Conservation (phyloP, 345 rosid species). For the Dipteronia sinensis region DNA sequence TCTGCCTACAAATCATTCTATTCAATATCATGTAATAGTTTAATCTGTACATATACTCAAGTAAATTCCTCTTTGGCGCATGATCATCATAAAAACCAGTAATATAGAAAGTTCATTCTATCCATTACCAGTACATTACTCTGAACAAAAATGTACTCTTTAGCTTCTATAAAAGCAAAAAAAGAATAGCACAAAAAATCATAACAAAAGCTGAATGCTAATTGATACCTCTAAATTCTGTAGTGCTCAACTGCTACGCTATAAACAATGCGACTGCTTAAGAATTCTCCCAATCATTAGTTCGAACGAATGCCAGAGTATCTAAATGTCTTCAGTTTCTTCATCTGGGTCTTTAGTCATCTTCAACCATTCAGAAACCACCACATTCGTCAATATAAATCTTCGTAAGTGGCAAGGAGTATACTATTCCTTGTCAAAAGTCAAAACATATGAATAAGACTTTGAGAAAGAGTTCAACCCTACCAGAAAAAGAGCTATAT, state of each 20-base stretch:
- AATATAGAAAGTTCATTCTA: neutral
- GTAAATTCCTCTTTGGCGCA: conserved; percentile 3
- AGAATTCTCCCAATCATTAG: neutral
- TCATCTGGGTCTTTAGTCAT: neutral
- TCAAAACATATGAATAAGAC: neutral
- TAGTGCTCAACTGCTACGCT: neutral
- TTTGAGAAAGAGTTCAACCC: neutral
- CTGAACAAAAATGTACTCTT: neutral
- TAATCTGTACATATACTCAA: neutral
- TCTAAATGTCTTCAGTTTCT: neutral
- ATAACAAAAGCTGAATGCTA: neutral
- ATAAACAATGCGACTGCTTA: neutral
- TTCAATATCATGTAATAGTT: neutral
- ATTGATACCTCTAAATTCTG: neutral
- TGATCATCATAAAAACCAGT: neutral
- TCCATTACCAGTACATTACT: neutral
- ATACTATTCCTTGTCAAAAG: conserved; percentile 1
- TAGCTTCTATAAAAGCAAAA: neutral
- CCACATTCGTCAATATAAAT: neutral
- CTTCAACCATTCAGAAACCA: conserved; percentile 6
- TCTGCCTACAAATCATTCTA: no score
- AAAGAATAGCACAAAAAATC: neutral
- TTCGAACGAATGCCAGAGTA: neutral
- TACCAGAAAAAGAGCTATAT: neutral
- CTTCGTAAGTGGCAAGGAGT: neutral